Evolutionary conservation across 2,329 filamentous ascomycete species (phyloP).

Genomic region (Bipolaris bicolor): DNA sequence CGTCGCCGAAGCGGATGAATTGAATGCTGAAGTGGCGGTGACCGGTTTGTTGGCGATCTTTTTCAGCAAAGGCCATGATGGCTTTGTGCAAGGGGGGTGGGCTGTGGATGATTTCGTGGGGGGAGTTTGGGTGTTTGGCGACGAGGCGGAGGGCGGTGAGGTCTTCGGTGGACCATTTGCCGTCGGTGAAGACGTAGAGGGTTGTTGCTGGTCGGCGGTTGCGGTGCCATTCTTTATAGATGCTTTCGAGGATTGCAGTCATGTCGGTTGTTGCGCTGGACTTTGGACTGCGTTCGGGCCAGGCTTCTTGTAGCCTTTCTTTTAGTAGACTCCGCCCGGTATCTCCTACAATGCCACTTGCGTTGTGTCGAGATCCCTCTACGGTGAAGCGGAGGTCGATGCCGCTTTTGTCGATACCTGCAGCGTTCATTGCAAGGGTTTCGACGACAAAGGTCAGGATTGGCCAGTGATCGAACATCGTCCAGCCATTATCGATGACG

Average conservation of each 20-base stretch:
- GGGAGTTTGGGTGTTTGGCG: not conserved
- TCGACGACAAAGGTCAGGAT: constrained; percentile 21
- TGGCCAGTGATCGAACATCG: constrained; percentile 17
- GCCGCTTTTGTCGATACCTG: constrained; percentile 23
- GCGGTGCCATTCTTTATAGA: not conserved
- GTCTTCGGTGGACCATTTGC: not conserved
- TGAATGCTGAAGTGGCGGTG: constrained; percentile 21
- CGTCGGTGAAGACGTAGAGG: not conserved
- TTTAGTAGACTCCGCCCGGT: not conserved
- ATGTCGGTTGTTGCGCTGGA: not conserved
- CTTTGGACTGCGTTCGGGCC: not conserved
- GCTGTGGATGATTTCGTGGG: not conserved
- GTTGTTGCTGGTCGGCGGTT: not conserved
- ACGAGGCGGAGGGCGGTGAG: no score
- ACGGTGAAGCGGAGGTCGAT: constrained; percentile 25
- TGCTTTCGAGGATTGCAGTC: not conserved
- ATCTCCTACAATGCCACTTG: not conserved
- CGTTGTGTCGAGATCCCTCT: not conserved
- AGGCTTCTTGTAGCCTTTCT: not conserved
- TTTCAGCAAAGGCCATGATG: not conserved
- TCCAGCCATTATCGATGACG: not conserved
- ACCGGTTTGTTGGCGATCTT: not conserved
- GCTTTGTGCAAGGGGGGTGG: not conserved
- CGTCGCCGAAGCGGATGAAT: constrained; percentile 26
- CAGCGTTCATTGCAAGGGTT: constrained; percentile 22